A percentile compares a stretch with the other conserved stretches of the same genome.
These are phyloP conservation scores for Phylloporus rhodoxanthus DNA, from an alignment of 768 basidiomycete species.

Conservation along the genomic window DNA sequence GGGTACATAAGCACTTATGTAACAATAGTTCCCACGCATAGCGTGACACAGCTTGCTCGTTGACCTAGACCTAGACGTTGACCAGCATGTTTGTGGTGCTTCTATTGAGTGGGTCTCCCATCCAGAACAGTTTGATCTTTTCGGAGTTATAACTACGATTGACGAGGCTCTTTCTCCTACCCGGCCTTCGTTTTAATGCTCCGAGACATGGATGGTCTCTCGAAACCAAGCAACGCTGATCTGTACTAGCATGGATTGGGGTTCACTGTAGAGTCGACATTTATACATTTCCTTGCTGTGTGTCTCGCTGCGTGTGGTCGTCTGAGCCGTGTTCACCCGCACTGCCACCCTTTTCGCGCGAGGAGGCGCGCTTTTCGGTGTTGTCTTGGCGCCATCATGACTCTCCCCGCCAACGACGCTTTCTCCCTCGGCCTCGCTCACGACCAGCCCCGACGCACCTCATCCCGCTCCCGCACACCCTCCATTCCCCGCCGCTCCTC, in stretches of 20 bases:
- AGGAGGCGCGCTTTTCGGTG: neutral
- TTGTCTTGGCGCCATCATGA: slow-evolving; percentile 15
- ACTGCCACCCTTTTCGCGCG: slow-evolving; percentile 10
- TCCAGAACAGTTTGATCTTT: slow-evolving; percentile 9
- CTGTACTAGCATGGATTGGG: slow-evolving; percentile 11
- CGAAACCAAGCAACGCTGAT: slow-evolving; percentile 55
- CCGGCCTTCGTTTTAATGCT: slow-evolving; percentile 78
- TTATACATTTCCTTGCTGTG: neutral
- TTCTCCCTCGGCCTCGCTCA: slow-evolving; percentile 33
- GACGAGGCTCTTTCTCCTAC: slow-evolving; percentile 54
- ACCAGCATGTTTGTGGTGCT: too few species aligned
- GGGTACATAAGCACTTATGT: too few species aligned
- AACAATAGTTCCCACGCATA: too few species aligned
- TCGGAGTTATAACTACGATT: slow-evolving; percentile 87
- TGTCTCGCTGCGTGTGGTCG: neutral
- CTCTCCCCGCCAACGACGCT: slow-evolving; percentile 33
- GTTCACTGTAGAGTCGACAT: slow-evolving; percentile 34
- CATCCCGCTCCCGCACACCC: slow-evolving; percentile 20
- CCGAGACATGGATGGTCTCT: slow-evolving; percentile 60
- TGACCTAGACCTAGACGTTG: too few species aligned
- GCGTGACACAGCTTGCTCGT: too few species aligned
- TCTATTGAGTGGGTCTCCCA: too few species aligned
- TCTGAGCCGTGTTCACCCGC: neutral
- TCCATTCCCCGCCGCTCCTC: slow-evolving; percentile 38
- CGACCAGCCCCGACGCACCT: slow-evolving; percentile 29